Conservation (phyloP, 1,139 yeast genomes). For the Blastobotrys elegans region DNA sequence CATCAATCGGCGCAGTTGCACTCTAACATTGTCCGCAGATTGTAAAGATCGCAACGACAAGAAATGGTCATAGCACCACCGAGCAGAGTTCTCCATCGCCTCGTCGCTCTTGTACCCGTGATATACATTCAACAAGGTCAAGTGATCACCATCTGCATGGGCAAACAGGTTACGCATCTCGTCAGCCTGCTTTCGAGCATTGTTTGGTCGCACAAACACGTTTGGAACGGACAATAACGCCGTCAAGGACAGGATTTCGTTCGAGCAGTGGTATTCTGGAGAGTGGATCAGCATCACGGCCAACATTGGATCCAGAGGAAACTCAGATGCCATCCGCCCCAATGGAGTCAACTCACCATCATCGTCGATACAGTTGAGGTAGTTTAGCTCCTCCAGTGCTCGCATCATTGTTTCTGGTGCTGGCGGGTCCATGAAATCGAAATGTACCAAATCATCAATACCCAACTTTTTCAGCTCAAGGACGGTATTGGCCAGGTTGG, state of each 20-base stretch:
- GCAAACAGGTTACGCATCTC: slow-evolving; percentile 85
- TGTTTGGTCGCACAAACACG: slow-evolving; percentile 90
- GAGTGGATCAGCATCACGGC: slow-evolving; percentile 91
- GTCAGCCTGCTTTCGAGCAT: slow-evolving; percentile 86
- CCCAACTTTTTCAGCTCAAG: slow-evolving; percentile 90
- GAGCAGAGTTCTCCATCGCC: slow-evolving; percentile 44
- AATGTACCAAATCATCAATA: slow-evolving; percentile 91
- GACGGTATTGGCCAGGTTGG: slow-evolving; percentile 88
- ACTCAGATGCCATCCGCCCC: slow-evolving; percentile 85
- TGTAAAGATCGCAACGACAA: slow-evolving; percentile 76
- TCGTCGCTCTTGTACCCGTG: slow-evolving; percentile 71
- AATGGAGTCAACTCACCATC: slow-evolving; percentile 86
- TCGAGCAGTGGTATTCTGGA: slow-evolving; percentile 78
- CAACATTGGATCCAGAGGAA: slow-evolving; percentile 93
- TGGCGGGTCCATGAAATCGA: slow-evolving; percentile 99
- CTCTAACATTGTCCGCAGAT: slow-evolving; percentile 79
- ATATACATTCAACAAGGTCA: slow-evolving; percentile 77
- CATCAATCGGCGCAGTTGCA: slow-evolving; percentile 81
- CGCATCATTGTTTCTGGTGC: slow-evolving; percentile 99
- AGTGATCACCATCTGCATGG: slow-evolving; percentile 93
- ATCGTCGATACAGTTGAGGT: slow-evolving; percentile 82
- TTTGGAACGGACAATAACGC: slow-evolving; percentile 90
- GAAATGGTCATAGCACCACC: slow-evolving; percentile 91
- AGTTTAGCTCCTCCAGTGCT: slow-evolving; percentile 91
- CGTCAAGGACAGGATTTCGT: slow-evolving; percentile 82